Conservation (phyloP, 2,329 filamentous ascomycete genomes). For the Dendrostoma leiphaemia region DNA sequence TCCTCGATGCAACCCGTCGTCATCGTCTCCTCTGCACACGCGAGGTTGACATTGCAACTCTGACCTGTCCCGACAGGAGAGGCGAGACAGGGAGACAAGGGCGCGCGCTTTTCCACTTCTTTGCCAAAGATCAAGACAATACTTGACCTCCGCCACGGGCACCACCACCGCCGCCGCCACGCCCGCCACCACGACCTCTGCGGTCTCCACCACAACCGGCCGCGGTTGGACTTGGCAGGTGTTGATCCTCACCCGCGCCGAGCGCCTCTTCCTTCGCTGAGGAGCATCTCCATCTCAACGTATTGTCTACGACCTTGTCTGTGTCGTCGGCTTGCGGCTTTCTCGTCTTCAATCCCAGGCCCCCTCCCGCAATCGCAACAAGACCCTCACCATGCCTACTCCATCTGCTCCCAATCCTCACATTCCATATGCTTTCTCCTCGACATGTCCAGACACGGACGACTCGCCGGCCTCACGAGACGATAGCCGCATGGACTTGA, state of each 20-base stretch:
- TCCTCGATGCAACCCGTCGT: not conserved
- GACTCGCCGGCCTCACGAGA: conserved; percentile 3
- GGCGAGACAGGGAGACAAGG: too few relatives aligned
- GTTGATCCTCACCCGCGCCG: too few relatives aligned
- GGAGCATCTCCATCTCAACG: not conserved
- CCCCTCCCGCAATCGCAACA: not conserved
- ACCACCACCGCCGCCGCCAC: too few relatives aligned
- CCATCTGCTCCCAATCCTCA: conserved; percentile 17
- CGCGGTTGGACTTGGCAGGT: too few relatives aligned
- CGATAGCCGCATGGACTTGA: not conserved
- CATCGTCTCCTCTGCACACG: not conserved
- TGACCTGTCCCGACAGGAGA: too few relatives aligned
- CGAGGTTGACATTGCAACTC: not conserved
- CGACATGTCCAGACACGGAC: conserved; percentile 18
- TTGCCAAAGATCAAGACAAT: too few relatives aligned
- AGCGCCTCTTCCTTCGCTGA: not conserved
- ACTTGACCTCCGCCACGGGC: too few relatives aligned
- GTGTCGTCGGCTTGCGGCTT: not conserved
- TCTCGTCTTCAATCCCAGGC: not conserved
- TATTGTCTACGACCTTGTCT: not conserved
- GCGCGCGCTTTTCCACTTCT: too few relatives aligned
- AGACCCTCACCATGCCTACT: conserved; percentile 16
- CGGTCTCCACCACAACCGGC: not conserved
- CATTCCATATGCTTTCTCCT: conserved; percentile 7
- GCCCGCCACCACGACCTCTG: too few relatives aligned